Evolutionary conservation across 305 asterid genomes (phyloP), one percentile per base, ranked within the genome.

Genomic region (Fraxinus dipetala): DNA sequence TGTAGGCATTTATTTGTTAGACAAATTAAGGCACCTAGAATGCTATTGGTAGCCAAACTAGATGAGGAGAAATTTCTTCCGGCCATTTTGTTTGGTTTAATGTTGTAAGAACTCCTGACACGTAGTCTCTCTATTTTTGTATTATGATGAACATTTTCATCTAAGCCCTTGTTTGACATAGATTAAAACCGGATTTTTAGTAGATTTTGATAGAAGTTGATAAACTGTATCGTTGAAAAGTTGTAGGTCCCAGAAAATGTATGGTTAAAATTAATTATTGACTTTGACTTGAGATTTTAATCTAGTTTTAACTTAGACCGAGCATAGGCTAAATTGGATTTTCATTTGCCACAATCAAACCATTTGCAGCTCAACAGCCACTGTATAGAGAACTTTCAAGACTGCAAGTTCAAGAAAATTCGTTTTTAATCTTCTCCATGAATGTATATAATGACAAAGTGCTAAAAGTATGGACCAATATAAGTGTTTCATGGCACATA

Each of bases 311-410:
- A 48, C 18, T 48, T 48, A 48, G 59, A 48, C 59, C 59, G 18
- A 48, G 18, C 20, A 48, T 48, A 20, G 59, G 16, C 48, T 76
- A 32, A 78, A 61, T 24, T 75, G 22, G 36, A 35, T 61, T n/a
- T 51, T 74, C 56, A 69, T 38, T 54, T 5, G n/a, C 77, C 51
- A 74, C 35, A 31, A 48, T 9, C 38, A 14, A 75, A 81, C 74
- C 32, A 78, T 24, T 51, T 80, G 45, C 67, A 18, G 76, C 74
- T 70, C 28, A 69, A 54, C 38, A 24, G 76, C 38, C 54, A 84
- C 56, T 32, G 45, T 20, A 20, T 34, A 32, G 69, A 28, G 75
- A 79, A 85, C 59, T 51, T 73, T 35, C 67, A 81, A 77, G n/a
- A 26, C 75, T 14, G 35, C 11, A 75, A 74, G 75, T 78, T 75